Percentiles rank a stretch among this genome's conserved stretches.
phyloP scores from a whole-genome alignment of 768 basidiomycete genomes.

The Boletus coccyginus region DNA sequence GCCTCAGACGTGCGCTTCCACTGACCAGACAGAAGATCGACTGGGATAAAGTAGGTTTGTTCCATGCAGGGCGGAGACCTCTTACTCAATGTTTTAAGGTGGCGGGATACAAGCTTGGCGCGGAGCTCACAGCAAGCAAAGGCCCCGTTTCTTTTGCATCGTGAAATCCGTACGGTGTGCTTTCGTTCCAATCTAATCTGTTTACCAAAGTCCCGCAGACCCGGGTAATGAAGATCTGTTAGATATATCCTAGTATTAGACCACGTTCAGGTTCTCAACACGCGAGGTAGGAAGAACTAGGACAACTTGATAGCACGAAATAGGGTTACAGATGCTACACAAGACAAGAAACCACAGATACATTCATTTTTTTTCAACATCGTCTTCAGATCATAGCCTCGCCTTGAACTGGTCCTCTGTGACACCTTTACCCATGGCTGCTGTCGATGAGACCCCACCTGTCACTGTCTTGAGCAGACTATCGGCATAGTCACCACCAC shows the following conservation, averaged over 20 bases:
- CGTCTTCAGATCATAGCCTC: constrained; percentile 37
- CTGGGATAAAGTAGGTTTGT: constrained; percentile 78
- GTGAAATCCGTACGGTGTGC: constrained; percentile 1
- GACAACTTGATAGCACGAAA: background rate
- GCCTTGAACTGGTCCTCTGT: constrained; percentile 82
- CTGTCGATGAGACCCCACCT: constrained; percentile 92
- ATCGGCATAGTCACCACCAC: constrained; percentile 92
- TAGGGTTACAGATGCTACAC: constrained; percentile 2
- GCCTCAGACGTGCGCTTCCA: constrained; percentile 84
- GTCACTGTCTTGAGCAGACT: constrained; percentile 93
- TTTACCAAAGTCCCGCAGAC: background rate
- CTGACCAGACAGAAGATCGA: constrained; percentile 92
- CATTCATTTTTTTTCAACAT: background rate
- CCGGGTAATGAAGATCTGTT: constrained; percentile 7
- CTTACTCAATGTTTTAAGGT: constrained; percentile 34
- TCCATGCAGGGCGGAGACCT: background rate
- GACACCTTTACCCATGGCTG: constrained; percentile 99
- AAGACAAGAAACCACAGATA: constrained; percentile 2
- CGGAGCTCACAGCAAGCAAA: constrained; percentile 69
- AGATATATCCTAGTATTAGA: background rate
- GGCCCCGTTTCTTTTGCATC: constrained; percentile 42
- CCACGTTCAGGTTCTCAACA: background rate
- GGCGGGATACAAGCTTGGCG: constrained; percentile 68
- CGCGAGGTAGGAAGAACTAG: background rate
- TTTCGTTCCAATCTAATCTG: background rate